Evolutionary conservation across 305 asterid genomes (phyloP), one percentile per base, ranked within the genome.

Genomic region (Rubia peregrina): DNA sequence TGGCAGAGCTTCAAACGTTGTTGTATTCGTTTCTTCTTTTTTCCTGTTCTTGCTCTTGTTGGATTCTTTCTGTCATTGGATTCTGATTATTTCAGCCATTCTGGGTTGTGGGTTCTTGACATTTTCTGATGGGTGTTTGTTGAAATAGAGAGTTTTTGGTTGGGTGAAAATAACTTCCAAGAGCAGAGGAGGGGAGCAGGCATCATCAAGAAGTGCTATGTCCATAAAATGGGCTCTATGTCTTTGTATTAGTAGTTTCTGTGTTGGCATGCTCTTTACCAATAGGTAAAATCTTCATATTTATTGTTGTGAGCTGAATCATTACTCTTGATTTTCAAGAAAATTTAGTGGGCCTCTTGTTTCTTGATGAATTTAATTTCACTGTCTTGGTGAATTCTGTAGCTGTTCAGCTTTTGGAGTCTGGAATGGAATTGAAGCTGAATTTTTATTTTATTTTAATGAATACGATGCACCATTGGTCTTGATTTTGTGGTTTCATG

Each of bases 241-340:
- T 43, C 95, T 91, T 44, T 91, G 98, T 73, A 76, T 91, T 65
- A 82, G 83, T 67, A 83, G 96, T 72, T 91, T 91, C 65, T 89
- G 84, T 62, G 83, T 86, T 19, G 98, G 98, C 49, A 61, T 91
- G 81, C 66, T 91, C 87, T 85, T 91, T 84, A 88, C 95, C 56
- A 83, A 86, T 76, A 88, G 96, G 98, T 89, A 80, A 65, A 21
- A 16, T 9, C 19, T 49, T 30, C 38, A n/a, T 61, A 48, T 57
- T 21, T 57, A 13, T 17, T 42, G 21, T 43, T 24, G 1, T 41
- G 36, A 56, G 30, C 22, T 56, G 76, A 53, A 26, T 43, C 51
- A 3, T 67, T 22, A 42, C 17, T 22, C 7, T 53, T 4, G n/a
- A 53, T 73, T 2, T 44, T n/a, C n/a, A 21, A 51, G 70, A 16